Evolutionary conservation across 1,284 basidiomycete genomes (phyloP), one percentile per base, ranked within the genome.

Genomic region (Mycena citricolor): DNA sequence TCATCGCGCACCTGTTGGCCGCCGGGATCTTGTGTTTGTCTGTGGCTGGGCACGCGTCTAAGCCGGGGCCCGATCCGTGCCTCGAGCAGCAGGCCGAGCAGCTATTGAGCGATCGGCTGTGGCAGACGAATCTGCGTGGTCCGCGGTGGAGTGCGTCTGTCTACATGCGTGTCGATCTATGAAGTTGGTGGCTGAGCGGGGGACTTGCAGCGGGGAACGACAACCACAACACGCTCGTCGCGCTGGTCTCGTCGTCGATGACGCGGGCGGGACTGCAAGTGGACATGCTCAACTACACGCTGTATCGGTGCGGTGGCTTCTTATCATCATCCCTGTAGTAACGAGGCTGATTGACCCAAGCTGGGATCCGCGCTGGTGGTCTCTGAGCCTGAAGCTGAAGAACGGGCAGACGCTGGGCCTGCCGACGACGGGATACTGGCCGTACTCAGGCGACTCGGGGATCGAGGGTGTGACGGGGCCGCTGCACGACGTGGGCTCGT

Each of bases 361-460:
- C 44, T 62, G 61, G 61, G 61, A 62, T 32, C 54, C 60, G 24
- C 55, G 60, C 21, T 62, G 61, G 61, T 62, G 61, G 61, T 62
- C 60, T 8, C 52, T 62, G 19, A 51, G 47, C 31, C 55, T 63
- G 10, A 52, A 55, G n/a, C 55, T 63, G n/a, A 61, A 39, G n/a
- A 54, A 63, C 33, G 61, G 61, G 19, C 61, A 59, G 19, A 47
- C 49, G 5, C 17, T 61, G 10, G 58, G 55, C 13, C 54, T 63
- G 22, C 60, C 61, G 3, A 63, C 61, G 10, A 61, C 61, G 7
- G 61, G 61, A 4, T 63, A 56, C 34, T 63, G 61, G 61, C 61
- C 61, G 3, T 63, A 61, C 39, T 61, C 59, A 21, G 60, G 61
- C 14, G 51, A 61, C 39, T 61, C 60, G 19, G 60, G 60, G 5